A percentile compares a stretch with the other conserved stretches of the same genome.
Evolutionary conservation across 176 grass and related monocot species (phyloP).

Genomic region (Pontederia paniculata): DNA sequence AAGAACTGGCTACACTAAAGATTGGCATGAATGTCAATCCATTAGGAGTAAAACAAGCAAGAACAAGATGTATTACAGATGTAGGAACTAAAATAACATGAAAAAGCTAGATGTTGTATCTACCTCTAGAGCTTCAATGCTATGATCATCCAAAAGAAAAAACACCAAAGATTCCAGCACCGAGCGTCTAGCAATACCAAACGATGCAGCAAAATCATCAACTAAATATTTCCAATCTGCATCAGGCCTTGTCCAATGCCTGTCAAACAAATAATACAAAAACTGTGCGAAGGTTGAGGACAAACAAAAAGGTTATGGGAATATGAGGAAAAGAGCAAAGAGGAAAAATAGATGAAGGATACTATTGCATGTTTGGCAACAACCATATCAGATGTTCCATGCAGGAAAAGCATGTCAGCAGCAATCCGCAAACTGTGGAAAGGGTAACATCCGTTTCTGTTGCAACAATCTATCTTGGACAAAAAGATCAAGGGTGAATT

Average conservation of each 20-base stretch:
- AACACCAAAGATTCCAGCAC: conserved; percentile 68
- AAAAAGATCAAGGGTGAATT: conserved; percentile 42
- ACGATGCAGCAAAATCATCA: conserved; percentile 76
- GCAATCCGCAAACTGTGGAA: conserved; percentile 59
- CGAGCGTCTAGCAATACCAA: conserved; percentile 51
- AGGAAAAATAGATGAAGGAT: conserved; percentile 43
- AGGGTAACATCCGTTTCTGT: conserved; percentile 42
- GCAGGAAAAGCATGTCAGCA: conserved; percentile 74
- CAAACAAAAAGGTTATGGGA: conserved; percentile 6
- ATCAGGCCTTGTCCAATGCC: conserved; percentile 69
- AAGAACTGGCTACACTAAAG: too few species aligned
- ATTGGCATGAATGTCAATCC: too few species aligned
- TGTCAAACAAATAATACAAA: conserved; percentile 94
- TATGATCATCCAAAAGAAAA: conserved; percentile 79
- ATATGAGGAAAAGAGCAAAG: conserved; percentile 10
- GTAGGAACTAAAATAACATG: neutral
- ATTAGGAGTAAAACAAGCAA: too few species aligned
- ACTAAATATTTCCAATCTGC: conserved; percentile 72
- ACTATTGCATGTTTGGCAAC: conserved; percentile 93
- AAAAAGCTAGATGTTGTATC: conserved; percentile 15
- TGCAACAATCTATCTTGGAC: conserved; percentile 44
- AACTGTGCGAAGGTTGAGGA: conserved; percentile 37
- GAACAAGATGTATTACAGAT: too few species aligned
- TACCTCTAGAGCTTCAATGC: conserved; percentile 76
- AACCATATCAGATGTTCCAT: conserved; percentile 70